A percentile compares a stretch with the other conserved stretches of the same genome.
These are phyloP conservation scores for Chaetoceros tenuissimus DNA, from an alignment of 108 stramenopile genomes.

Conservation along the genomic window DNA sequence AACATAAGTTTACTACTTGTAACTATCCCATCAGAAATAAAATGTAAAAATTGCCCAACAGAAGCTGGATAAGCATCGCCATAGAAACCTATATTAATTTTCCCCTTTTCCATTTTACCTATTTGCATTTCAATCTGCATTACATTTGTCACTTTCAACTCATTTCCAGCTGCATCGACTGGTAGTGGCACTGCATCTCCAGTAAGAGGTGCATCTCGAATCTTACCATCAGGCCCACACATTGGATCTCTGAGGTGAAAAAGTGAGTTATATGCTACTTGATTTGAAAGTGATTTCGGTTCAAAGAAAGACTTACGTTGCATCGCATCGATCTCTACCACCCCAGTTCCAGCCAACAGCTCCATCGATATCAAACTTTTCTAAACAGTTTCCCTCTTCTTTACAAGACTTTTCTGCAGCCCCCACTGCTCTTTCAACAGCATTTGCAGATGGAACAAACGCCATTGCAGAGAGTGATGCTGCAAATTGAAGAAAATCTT, in stretches of 20 bases:
- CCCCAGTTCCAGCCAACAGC: conserved; percentile 88
- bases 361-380: conserved; percentile 69
- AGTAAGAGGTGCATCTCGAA: conserved; percentile 23
- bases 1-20: conserved; percentile 45
- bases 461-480: neutral
- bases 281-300: too few relatives aligned
- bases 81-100: conserved; percentile 56
- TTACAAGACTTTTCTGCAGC: conserved; percentile 59
- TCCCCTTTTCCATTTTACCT: conserved; percentile 48
- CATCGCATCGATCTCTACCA: conserved; percentile 73
- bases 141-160: conserved; percentile 38
- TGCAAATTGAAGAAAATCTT: neutral
- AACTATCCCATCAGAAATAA: conserved; percentile 35
- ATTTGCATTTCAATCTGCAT: conserved; percentile 39
- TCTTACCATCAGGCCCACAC: conserved; percentile 59
- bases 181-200: conserved; percentile 39
- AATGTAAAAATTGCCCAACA: conserved; percentile 40
- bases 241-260: conserved; percentile 35
- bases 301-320: conserved; percentile 16
- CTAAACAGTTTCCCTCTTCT: conserved; percentile 65
- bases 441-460: conserved; percentile 18
- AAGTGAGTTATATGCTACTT: too few relatives aligned
- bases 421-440: conserved; percentile 65
- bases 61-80: conserved; percentile 40
- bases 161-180: neutral